A percentile compares a stretch with the other conserved stretches of the same genome.
Conservation (phyloP, 768 basidiomycete species). For the Lactarius hatsudake region DNA sequence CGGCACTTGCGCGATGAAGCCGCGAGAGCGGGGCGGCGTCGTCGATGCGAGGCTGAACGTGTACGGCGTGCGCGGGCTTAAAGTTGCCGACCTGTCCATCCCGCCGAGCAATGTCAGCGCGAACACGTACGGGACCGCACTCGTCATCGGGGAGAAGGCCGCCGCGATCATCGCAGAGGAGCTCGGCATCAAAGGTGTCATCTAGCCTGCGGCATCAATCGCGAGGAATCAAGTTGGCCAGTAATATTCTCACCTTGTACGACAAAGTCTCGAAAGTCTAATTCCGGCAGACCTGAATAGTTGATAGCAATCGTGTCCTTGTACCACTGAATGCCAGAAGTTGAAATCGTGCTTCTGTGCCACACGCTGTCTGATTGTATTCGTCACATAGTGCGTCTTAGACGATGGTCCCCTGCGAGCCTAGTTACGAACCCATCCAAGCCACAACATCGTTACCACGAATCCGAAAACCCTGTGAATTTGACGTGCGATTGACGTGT, state of each 20-base stretch:
- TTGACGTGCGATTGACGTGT: too few relatives aligned
- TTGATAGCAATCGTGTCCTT: not conserved
- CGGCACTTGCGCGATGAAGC: constrained; percentile 69
- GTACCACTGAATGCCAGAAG: not conserved
- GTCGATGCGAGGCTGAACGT: constrained; percentile 62
- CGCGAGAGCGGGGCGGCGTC: constrained; percentile 54
- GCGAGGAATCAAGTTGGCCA: not conserved
- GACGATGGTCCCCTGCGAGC: too few relatives aligned
- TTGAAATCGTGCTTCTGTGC: not conserved
- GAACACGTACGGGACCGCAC: constrained; percentile 46
- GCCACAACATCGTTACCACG: too few relatives aligned
- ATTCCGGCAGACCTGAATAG: not conserved
- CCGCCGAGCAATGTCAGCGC: constrained; percentile 39
- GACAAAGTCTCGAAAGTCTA: not conserved
- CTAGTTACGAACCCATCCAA: too few relatives aligned
- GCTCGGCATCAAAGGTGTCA: constrained; percentile 39
- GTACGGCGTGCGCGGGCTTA: constrained; percentile 55
- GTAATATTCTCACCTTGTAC: not conserved
- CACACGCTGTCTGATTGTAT: not conserved
- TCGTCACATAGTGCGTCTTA: too few relatives aligned
- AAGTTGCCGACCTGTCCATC: constrained; percentile 50
- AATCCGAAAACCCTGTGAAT: too few relatives aligned
- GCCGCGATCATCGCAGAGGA: constrained; percentile 59
- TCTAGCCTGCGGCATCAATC: constrained; percentile 27
- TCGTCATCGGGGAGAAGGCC: constrained; percentile 58